These are phyloP conservation scores for Phyllosticta paracitricarpa DNA, from an alignment of 2,329 filamentous ascomycete genomes.

Conservation along the genomic window DNA sequence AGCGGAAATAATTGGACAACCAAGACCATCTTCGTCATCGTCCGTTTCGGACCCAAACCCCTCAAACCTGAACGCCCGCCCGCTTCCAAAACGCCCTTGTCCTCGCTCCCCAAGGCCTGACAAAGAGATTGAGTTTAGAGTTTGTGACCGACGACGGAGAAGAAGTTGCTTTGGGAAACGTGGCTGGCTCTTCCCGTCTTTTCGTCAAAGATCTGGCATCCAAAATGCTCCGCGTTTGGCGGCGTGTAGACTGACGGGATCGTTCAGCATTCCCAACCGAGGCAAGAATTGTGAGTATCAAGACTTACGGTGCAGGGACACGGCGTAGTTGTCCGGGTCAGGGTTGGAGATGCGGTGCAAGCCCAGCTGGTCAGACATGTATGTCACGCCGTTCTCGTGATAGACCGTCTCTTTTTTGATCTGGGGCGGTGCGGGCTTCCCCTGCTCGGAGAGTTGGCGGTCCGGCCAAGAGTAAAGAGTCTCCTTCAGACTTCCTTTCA, in stretches of 20 bases:
- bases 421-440: slow-evolving; percentile 44
- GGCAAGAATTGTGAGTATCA: neutral
- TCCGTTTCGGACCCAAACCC: neutral
- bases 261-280: slow-evolving; percentile 4
- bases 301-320: slow-evolving; percentile 65
- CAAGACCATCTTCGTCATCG: neutral
- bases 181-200: slow-evolving; percentile 65
- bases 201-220: slow-evolving; percentile 73
- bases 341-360: slow-evolving; percentile 75
- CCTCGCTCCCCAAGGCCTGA: neutral
- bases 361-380: slow-evolving; percentile 84
- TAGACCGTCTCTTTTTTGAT: slow-evolving; percentile 60
- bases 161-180: slow-evolving; percentile 61
- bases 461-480: slow-evolving; percentile 68
- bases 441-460: slow-evolving; percentile 34
- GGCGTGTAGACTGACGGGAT: slow-evolving; percentile 61
- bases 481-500: slow-evolving; percentile 70
- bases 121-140: slow-evolving; percentile 10
- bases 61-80: neutral
- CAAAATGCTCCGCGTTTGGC: slow-evolving; percentile 73
- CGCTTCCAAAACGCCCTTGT: neutral
- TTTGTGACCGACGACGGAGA: slow-evolving; percentile 45
- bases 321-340: slow-evolving; percentile 60
- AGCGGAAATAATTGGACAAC: neutral
- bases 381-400: slow-evolving; percentile 64